These are phyloP conservation scores for Salix arbutifolia DNA, from an alignment of 345 rosid species.

Conservation along the genomic window DNA sequence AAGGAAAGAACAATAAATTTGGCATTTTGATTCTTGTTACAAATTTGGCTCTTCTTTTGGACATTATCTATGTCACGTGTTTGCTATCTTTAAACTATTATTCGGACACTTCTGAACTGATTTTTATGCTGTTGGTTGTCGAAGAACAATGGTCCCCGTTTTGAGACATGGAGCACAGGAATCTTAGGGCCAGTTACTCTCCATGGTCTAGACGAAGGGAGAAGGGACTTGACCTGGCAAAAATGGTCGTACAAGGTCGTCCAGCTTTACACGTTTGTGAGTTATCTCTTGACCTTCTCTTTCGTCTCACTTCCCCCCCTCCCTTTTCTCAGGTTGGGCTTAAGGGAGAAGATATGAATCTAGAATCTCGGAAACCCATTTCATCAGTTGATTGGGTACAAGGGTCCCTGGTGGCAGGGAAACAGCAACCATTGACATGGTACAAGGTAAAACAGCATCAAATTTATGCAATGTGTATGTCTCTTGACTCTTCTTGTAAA, in stretches of 20 bases:
- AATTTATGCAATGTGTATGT: too few species aligned
- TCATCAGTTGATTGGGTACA: constrained; percentile 4
- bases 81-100: background rate
- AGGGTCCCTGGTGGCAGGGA: background rate
- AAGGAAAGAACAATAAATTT: too few species aligned
- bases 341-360: constrained; percentile 20
- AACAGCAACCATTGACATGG: constrained; percentile 20
- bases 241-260: constrained; percentile 26
- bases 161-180: constrained; percentile 25
- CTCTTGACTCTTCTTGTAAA: background rate
- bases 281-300: too few species aligned
- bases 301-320: background rate
- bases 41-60: background rate
- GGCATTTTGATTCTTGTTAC: background rate
- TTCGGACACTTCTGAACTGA: background rate
- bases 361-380: constrained; percentile 6
- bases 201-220: constrained; percentile 20
- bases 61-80: background rate
- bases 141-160: constrained; percentile 24
- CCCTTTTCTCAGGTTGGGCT: constrained; percentile 15
- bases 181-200: constrained; percentile 25
- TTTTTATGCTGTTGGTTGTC: background rate
- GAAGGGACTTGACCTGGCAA: constrained; percentile 21
- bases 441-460: constrained; percentile 11
- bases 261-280: too few species aligned